Evolutionary conservation across 2,329 filamentous ascomycete genomes (phyloP).

Genomic region (Fusarium sp.): DNA sequence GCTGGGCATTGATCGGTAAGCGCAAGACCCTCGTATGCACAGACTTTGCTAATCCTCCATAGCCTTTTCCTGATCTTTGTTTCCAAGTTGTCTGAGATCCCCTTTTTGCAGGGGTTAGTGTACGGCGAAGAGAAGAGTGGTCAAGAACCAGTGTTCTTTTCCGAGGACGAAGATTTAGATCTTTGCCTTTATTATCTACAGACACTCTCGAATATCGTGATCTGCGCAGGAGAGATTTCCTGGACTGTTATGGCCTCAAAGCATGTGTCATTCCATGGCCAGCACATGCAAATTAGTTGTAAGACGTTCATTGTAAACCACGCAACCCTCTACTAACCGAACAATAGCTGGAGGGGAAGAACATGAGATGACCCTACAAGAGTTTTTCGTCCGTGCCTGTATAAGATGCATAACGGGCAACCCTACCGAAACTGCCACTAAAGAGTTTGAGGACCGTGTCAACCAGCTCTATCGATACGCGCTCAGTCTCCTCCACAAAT

Average conservation of each 20-base stretch:
- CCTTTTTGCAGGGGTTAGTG: conserved; percentile 56
- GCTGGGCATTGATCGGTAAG: conserved; percentile 71
- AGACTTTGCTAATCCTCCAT: conserved; percentile 8
- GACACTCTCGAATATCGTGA: conserved; percentile 77
- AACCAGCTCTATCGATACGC: conserved; percentile 77
- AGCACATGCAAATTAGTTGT: conserved; percentile 59
- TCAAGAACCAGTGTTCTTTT: conserved; percentile 47
- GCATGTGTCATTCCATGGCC: conserved; percentile 47
- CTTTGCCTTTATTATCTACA: conserved; percentile 82
- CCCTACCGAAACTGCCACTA: conserved; percentile 28
- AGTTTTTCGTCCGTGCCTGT: conserved; percentile 74
- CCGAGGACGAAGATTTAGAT: conserved; percentile 74
- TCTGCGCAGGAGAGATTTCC: conserved; percentile 71
- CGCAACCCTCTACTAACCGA: conserved; percentile 33
- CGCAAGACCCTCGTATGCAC: neutral
- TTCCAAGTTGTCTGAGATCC: conserved; percentile 65
- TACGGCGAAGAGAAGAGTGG: conserved; percentile 33
- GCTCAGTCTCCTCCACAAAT: conserved; percentile 75
- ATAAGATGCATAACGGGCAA: conserved; percentile 66
- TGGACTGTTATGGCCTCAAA: conserved; percentile 78
- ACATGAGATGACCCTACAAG: conserved; percentile 70
- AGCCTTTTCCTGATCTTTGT: conserved; percentile 72
- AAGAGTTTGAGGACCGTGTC: conserved; percentile 56
- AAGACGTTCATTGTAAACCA: conserved; percentile 45
- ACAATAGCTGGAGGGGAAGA: conserved; percentile 61